These are phyloP conservation scores for Fraxinus floribunda DNA, from an alignment of 305 asterid genomes.

Conservation along the genomic window DNA sequence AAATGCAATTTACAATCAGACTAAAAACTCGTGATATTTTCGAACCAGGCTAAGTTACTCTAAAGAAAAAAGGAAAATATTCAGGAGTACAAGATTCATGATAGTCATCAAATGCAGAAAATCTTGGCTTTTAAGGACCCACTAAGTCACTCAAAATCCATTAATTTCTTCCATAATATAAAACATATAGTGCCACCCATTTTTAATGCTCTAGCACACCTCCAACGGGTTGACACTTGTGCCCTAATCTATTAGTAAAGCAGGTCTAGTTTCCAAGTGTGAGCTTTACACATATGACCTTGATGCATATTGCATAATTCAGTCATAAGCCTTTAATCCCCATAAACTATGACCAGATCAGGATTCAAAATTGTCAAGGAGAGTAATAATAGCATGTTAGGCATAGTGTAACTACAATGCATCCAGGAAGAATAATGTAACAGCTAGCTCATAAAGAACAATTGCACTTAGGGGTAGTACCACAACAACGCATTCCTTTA, in stretches of 20 bases:
- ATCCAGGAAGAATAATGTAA: background rate
- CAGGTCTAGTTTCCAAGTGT: background rate
- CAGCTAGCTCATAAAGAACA: background rate
- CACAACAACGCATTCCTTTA: slow-evolving; percentile 7
- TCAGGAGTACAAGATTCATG: background rate
- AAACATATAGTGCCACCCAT: slow-evolving; percentile 4
- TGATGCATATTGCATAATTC: background rate
- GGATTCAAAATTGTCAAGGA: background rate
- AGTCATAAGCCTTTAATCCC: background rate
- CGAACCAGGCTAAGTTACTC: background rate
- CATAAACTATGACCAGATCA: slow-evolving; percentile 4
- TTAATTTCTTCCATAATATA: slow-evolving; percentile 1
- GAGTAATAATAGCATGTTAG: background rate
- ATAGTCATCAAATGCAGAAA: background rate
- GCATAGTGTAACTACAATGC: background rate
- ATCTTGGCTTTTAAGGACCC: background rate
- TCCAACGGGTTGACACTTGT: background rate
- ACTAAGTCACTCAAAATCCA: background rate
- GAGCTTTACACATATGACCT: background rate
- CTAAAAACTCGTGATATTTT: background rate
- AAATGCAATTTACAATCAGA: background rate
- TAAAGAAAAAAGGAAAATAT: background rate
- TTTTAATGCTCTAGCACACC: background rate
- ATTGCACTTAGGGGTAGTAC: background rate
- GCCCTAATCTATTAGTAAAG: background rate